These are phyloP conservation scores for Cyberlindnera galapagoensis DNA, from an alignment of 805 yeast species.

Conservation along the genomic window DNA sequence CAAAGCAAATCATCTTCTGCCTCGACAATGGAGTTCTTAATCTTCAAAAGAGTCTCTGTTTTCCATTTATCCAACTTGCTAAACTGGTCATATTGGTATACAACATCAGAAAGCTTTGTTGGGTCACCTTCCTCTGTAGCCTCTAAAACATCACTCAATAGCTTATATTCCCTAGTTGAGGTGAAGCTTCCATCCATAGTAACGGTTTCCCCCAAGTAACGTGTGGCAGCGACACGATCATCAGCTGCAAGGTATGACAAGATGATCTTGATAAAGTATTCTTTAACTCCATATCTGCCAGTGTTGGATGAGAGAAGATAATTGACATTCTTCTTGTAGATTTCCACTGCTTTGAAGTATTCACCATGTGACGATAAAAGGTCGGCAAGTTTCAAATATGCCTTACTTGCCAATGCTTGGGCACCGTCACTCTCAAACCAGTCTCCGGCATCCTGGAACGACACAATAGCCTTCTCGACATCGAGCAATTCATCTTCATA, in stretches of 20 bases:
- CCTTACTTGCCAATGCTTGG: conserved; percentile 82
- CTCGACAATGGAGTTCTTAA: conserved; percentile 66
- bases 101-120: conserved; percentile 64
- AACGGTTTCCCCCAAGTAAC: conserved; percentile 55
- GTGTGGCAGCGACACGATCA: conserved; percentile 81
- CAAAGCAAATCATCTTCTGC: conserved; percentile 57
- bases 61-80: conserved; percentile 87
- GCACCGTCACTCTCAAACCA: conserved; percentile 95
- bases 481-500: conserved; percentile 75
- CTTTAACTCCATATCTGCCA: conserved; percentile 89
- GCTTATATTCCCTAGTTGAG: conserved; percentile 67
- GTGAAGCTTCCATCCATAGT: conserved; percentile 74
- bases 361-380: conserved; percentile 71
- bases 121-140: conserved; percentile 78
- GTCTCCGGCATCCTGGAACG: conserved; percentile 92
- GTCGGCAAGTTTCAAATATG: conserved; percentile 85
- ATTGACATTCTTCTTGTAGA: conserved; percentile 73
- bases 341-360: conserved; percentile 66
- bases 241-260: conserved; percentile 78
- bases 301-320: conserved; percentile 67
- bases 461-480: conserved; percentile 56
- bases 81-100: conserved; percentile 82
- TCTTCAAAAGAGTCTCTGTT: conserved; percentile 73
- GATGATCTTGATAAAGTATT: conserved; percentile 78
- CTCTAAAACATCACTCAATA: conserved; percentile 59